These are phyloP conservation scores for Aschersonia sp. DNA, from an alignment of 2,329 filamentous ascomycete genomes.

Conservation along the genomic window DNA sequence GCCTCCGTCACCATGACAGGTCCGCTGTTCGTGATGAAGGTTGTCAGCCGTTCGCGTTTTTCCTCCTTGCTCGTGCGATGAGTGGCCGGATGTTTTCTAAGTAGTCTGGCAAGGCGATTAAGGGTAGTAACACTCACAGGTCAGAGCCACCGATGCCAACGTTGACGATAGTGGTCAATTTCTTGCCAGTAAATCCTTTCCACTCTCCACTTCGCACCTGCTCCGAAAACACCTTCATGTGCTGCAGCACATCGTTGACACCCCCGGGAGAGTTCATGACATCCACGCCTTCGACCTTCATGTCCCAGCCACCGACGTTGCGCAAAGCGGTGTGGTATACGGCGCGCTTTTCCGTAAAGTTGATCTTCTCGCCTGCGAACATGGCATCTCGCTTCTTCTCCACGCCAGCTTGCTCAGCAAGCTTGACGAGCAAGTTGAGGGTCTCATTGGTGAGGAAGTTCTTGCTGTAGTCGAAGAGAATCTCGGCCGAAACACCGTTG, in stretches of 20 bases:
- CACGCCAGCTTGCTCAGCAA: slow-evolving; percentile 80
- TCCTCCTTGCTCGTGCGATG: no score
- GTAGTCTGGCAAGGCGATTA: neutral
- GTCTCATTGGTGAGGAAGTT: slow-evolving; percentile 96
- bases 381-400: slow-evolving; percentile 93
- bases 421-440: slow-evolving; percentile 68
- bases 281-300: slow-evolving; percentile 79
- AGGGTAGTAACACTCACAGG: slow-evolving; percentile 51
- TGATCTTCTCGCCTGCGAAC: slow-evolving; percentile 97
- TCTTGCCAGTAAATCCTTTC: slow-evolving; percentile 96
- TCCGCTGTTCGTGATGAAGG: slow-evolving; percentile 37
- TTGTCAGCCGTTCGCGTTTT: neutral
- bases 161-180: slow-evolving; percentile 92
- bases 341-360: slow-evolving; percentile 93
- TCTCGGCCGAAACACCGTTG: slow-evolving; percentile 67
- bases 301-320: slow-evolving; percentile 70
- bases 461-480: slow-evolving; percentile 98
- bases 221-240: slow-evolving; percentile 98
- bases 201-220: slow-evolving; percentile 87
- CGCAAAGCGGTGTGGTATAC: slow-evolving; percentile 92
- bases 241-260: slow-evolving; percentile 79
- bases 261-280: slow-evolving; percentile 82
- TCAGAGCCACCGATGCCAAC: slow-evolving; percentile 97
- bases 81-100: no score
- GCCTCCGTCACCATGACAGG: slow-evolving; percentile 99